Percentiles rank a stretch among this genome's conserved stretches.
These are phyloP conservation scores for Candida krabiensis DNA, from an alignment of 805 yeast species.

Conservation along the genomic window DNA sequence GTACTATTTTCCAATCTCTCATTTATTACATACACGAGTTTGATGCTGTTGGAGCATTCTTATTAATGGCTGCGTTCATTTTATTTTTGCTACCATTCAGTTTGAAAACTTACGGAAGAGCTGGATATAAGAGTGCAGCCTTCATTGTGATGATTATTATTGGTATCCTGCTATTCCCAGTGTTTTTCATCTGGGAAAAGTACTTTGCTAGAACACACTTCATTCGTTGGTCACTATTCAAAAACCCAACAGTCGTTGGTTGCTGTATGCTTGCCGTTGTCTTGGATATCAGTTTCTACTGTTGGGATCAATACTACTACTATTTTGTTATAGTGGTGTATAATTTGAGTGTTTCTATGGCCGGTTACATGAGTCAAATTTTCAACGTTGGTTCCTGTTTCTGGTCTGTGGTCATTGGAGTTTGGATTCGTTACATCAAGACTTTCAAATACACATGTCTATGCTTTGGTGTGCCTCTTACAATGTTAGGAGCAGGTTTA, in stretches of 20 bases:
- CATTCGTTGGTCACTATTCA: conserved; percentile 27
- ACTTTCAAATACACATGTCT: conserved; percentile 24
- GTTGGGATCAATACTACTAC: conserved; percentile 26
- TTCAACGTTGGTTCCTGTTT: conserved; percentile 27
- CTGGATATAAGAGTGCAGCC: conserved; percentile 38
- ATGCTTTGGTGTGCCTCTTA: conserved; percentile 23
- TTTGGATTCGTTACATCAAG: conserved; percentile 19
- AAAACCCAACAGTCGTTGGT: conserved; percentile 28
- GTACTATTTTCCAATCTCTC: conserved; percentile 19
- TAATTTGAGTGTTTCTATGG: conserved; percentile 16
- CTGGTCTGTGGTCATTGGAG: conserved; percentile 23
- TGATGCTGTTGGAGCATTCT: conserved; percentile 36
- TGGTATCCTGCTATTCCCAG: conserved; percentile 37
- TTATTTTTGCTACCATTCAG: conserved; percentile 39
- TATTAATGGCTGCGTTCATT: conserved; percentile 35
- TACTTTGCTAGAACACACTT: conserved; percentile 28
- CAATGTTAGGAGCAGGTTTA: conserved; percentile 25
- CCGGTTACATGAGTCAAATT: conserved; percentile 28
- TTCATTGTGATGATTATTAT: conserved; percentile 45
- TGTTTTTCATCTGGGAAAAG: conserved; percentile 37
- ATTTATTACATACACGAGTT: conserved; percentile 32
- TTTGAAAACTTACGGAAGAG: conserved; percentile 30
- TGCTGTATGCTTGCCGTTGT: conserved; percentile 21
- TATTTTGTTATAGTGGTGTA: conserved; percentile 24
- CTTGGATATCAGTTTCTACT: conserved; percentile 22